Evolutionary conservation across 805 yeast genomes (phyloP).

Genomic region (Scheffersomyces spartinae): DNA sequence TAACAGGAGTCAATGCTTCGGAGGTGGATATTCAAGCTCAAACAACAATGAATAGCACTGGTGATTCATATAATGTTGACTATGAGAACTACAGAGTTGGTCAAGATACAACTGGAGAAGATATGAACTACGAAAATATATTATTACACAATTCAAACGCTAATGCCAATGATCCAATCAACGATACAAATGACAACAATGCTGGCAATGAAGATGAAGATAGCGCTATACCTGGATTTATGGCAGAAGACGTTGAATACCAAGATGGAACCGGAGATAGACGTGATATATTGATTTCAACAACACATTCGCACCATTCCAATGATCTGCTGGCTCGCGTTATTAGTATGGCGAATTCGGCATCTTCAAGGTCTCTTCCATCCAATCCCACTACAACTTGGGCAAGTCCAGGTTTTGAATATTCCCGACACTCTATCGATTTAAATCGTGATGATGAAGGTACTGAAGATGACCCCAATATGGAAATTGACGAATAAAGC

Average conservation of each 20-base stretch:
- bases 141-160: slow-evolving; percentile 3
- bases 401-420: slow-evolving; percentile 2
- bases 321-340: slow-evolving; percentile 4
- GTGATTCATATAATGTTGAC: slow-evolving; percentile 5
- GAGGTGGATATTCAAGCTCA: too few species aligned
- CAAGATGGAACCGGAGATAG: slow-evolving; percentile 22
- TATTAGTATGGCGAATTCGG: slow-evolving; percentile 5
- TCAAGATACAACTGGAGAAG: slow-evolving; percentile 2
- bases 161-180: not conserved
- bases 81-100: slow-evolving; percentile 1
- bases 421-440: slow-evolving; percentile 1
- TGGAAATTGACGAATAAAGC: not conserved
- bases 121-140: slow-evolving; percentile 1
- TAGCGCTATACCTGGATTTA: too few species aligned
- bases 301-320: slow-evolving; percentile 12
- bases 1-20: too few species aligned
- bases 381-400: slow-evolving; percentile 4
- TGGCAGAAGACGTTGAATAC: slow-evolving; percentile 37
- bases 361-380: slow-evolving; percentile 8
- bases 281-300: slow-evolving; percentile 19
- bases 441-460: slow-evolving; percentile 4
- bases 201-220: slow-evolving; percentile 18
- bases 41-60: slow-evolving; percentile 8
- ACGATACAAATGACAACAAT: slow-evolving; percentile 5
- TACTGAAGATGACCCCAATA: slow-evolving; percentile 2